Percentiles rank a stretch among this genome's conserved stretches.
These are phyloP conservation scores for Blattamonas nauphoetae DNA, from an alignment of 78 protist genomes.

Conservation along the genomic window DNA sequence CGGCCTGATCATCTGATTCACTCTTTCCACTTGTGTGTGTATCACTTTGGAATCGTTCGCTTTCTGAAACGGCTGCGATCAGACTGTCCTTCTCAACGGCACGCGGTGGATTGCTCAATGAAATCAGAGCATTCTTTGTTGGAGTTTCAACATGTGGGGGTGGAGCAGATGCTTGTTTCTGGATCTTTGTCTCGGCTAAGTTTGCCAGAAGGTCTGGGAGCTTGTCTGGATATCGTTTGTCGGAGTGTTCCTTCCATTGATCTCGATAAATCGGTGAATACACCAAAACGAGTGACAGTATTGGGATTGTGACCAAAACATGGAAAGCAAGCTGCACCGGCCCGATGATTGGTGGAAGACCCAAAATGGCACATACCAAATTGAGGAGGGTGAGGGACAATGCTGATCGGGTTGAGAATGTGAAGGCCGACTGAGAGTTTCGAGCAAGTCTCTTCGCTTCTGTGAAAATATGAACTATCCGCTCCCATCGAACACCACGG, in stretches of 20 bases:
- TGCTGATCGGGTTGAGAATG: not conserved
- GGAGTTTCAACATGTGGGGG: no score
- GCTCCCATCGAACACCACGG: not conserved
- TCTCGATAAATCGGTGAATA: not conserved
- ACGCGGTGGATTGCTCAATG: not conserved
- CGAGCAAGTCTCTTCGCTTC: not conserved
- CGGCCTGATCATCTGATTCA: not conserved
- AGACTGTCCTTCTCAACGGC: not conserved
- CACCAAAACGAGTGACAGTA: not conserved
- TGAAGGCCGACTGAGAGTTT: not conserved
- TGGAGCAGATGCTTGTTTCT: no score
- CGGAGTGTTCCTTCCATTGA: not conserved
- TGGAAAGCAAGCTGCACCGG: not conserved
- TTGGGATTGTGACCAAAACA: not conserved
- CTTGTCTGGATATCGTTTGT: not conserved
- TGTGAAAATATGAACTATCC: not conserved
- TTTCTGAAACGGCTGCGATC: not conserved
- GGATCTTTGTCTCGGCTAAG: no score
- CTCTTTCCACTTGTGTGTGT: not conserved
- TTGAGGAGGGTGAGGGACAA: not conserved
- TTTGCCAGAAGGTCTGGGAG: no score
- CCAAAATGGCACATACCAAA: not conserved
- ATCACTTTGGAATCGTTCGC: not conserved
- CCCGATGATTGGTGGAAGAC: not conserved
- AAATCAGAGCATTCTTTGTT: no score